A percentile compares a stretch with the other conserved stretches of the same genome.
These are phyloP conservation scores for Acer negundo DNA, from an alignment of 345 rosid genomes.

Conservation along the genomic window DNA sequence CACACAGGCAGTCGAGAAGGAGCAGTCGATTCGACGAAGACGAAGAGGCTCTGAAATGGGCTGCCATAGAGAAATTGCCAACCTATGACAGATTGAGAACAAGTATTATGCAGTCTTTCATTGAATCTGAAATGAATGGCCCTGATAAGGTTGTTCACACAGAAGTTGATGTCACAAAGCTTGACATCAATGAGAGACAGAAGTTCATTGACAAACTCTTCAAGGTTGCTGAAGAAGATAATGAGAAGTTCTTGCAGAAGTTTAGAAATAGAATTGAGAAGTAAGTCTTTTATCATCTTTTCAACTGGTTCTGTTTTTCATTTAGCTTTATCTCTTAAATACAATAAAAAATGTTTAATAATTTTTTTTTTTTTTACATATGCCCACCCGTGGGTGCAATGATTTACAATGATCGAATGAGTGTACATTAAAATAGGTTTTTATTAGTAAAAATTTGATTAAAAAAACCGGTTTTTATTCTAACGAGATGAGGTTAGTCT, in stretches of 20 bases:
- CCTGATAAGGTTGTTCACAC: conserved; percentile 33
- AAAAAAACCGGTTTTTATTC: no score
- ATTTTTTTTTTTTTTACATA: no score
- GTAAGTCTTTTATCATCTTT: conserved; percentile 35
- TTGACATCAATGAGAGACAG: conserved; percentile 63
- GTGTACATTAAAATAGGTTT: no score
- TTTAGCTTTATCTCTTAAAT: no score
- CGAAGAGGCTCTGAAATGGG: conserved; percentile 96
- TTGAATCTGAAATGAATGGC: conserved; percentile 43
- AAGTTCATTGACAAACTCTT: conserved; percentile 72
- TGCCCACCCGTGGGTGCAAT: no score
- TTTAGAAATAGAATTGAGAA: conserved; percentile 72
- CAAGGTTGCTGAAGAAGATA: conserved; percentile 86
- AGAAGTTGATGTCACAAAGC: conserved; percentile 75
- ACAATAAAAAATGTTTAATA: no score
- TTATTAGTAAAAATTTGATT: no score
- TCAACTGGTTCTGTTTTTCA: no score
- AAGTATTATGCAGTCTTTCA: conserved; percentile 56
- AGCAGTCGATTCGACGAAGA: conserved; percentile 61
- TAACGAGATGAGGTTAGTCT: no score
- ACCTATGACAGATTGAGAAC: conserved; percentile 81
- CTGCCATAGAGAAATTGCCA: conserved; percentile 88
- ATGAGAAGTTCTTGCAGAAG: conserved; percentile 70
- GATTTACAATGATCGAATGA: no score
- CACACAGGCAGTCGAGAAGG: conserved; percentile 44